These are phyloP conservation scores for sunflower (Helianthus annuus) DNA, from an alignment of 129 eudicot species.

Conservation along the genomic window DNA sequence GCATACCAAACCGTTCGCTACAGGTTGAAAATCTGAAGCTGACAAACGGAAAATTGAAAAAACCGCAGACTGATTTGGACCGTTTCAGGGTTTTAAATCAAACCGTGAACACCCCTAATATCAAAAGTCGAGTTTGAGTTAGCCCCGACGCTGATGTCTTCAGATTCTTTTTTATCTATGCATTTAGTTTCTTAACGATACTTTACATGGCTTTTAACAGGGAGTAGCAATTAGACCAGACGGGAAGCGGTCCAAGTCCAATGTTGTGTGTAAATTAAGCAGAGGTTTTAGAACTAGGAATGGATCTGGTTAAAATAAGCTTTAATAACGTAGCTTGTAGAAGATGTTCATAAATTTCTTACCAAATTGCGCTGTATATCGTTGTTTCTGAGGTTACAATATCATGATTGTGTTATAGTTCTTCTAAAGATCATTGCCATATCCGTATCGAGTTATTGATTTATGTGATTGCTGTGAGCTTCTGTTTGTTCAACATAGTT, in stretches of 20 bases:
- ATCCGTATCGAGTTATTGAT: not conserved
- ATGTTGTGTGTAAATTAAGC: conserved; percentile 38
- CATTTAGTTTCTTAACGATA: not conserved
- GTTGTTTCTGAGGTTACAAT: conserved; percentile 21
- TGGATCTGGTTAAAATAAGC: conserved; percentile 25
- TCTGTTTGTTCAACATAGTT: not conserved
- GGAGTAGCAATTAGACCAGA: conserved; percentile 28
- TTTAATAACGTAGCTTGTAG: conserved; percentile 31
- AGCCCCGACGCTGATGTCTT: not conserved
- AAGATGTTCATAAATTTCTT: conserved; percentile 42
- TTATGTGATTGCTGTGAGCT: conserved; percentile 7
- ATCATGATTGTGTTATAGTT: conserved; percentile 19
- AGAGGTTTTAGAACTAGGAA: conserved; percentile 34
- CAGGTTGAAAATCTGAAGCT: no score
- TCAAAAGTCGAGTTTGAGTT: not conserved
- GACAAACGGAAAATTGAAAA: no score
- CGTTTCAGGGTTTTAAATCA: not conserved
- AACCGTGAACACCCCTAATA: not conserved
- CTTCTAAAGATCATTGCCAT: conserved; percentile 20
- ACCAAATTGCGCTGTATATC: conserved; percentile 39
- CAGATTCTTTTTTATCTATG: not conserved
- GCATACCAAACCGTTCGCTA: no score
- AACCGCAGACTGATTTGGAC: not conserved
- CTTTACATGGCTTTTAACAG: conserved; percentile 26
- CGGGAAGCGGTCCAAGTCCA: conserved; percentile 15